phyloP scores from a whole-genome alignment of 2,329 filamentous ascomycete genomes.

The Erysiphe pulchra region DNA sequence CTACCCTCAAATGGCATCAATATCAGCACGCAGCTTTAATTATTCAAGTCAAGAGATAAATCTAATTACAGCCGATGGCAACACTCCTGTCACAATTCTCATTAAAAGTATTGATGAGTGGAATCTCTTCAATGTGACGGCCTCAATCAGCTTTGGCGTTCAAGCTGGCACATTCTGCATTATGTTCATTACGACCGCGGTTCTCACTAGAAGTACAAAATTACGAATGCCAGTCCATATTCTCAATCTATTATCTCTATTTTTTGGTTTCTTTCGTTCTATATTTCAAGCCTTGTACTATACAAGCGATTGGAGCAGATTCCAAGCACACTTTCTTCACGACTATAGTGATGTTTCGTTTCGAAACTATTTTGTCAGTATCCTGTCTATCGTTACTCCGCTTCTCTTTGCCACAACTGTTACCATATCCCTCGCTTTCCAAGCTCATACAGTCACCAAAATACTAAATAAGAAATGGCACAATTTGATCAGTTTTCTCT shows the following conservation, averaged over 20 bases:
- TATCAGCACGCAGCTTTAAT: conserved; percentile 16
- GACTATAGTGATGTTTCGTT: conserved; percentile 20
- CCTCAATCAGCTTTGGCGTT: conserved; percentile 28
- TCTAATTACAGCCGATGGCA: conserved; percentile 19
- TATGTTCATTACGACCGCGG: conserved; percentile 28
- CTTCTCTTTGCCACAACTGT: conserved; percentile 27
- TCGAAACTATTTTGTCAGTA: conserved; percentile 19
- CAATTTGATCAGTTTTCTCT: conserved; percentile 20
- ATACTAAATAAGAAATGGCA: conserved; percentile 18
- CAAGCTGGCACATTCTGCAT: conserved; percentile 33
- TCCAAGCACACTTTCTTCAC: conserved; percentile 22
- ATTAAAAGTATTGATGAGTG: conserved; percentile 20
- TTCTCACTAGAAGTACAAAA: conserved; percentile 32
- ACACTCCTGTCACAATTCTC: conserved; percentile 15
- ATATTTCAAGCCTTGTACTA: conserved; percentile 24
- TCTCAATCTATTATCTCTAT: conserved; percentile 29
- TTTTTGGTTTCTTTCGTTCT: conserved; percentile 25
- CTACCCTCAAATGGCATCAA: no score
- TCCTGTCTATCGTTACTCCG: conserved; percentile 22
- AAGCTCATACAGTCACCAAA: conserved; percentile 33
- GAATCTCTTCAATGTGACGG: conserved; percentile 20
- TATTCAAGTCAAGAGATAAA: conserved; percentile 25
- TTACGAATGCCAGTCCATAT: conserved; percentile 30
- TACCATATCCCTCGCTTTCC: conserved; percentile 32
- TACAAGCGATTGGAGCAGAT: conserved; percentile 22